phyloP scores from a whole-genome alignment of 106 monocot genomes.

The Posidonia australis region DNA sequence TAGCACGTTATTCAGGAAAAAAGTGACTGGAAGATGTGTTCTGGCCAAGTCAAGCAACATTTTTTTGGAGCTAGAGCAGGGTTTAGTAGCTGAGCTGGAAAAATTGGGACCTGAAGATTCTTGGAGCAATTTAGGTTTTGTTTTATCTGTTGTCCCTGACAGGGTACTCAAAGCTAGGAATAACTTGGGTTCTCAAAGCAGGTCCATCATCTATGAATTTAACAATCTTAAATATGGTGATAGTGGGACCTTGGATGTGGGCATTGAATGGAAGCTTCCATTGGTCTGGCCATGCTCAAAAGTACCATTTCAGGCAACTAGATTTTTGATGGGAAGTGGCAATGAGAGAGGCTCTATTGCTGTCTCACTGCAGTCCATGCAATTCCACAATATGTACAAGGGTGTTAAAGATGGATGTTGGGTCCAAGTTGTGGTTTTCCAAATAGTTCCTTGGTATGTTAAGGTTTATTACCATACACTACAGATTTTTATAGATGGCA shows the following conservation, averaged over 20 bases:
- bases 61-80: constrained; percentile 62
- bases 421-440: constrained; percentile 57
- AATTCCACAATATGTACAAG: constrained; percentile 14
- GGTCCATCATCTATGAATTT: constrained; percentile 48
- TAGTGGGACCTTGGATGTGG: constrained; percentile 50
- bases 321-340: constrained; percentile 94
- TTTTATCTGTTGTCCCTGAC: constrained; percentile 37
- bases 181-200: constrained; percentile 12
- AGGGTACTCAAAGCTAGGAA: constrained; percentile 33
- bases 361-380: constrained; percentile 50
- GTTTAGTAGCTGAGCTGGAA: constrained; percentile 37
- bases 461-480: constrained; percentile 91
- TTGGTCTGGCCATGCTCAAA: constrained; percentile 41
- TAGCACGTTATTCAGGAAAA: constrained; percentile 61
- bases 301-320: constrained; percentile 54
- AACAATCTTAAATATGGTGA: constrained; percentile 28
- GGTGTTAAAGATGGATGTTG: constrained; percentile 27
- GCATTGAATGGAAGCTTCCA: constrained; percentile 75
- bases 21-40: constrained; percentile 42
- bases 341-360: constrained; percentile 97
- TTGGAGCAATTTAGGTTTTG: constrained; percentile 38
- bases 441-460: constrained; percentile 98
- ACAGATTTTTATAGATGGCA: constrained; percentile 62
- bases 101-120: constrained; percentile 27
- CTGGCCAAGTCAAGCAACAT: constrained; percentile 68